Conservation (phyloP, 2,329 filamentous ascomycete species). For the Pseudocercospora pini-densiflorae region DNA sequence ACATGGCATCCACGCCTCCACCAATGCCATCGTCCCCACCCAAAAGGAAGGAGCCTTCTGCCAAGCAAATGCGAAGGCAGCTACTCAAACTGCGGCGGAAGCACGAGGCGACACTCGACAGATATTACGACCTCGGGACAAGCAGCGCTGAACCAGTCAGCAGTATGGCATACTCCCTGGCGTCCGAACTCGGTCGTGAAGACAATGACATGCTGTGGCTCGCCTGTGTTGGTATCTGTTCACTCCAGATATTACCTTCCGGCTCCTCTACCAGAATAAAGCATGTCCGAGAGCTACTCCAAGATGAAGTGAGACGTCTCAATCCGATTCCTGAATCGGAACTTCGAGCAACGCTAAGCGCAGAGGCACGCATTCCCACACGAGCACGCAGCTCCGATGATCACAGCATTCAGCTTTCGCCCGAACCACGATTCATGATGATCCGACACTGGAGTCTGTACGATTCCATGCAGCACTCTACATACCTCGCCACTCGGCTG, state of each 20-base stretch:
- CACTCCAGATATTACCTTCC: conserved; percentile 72
- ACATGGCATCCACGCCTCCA: conserved; percentile 35
- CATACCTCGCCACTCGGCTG: conserved; percentile 87
- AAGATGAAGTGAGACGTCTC: conserved; percentile 90
- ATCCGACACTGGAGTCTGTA: conserved; percentile 97
- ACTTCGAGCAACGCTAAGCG: conserved; percentile 60
- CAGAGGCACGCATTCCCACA: conserved; percentile 82
- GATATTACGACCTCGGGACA: conserved; percentile 84
- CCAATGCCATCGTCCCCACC: conserved; percentile 60
- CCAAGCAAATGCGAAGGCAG: conserved; percentile 71
- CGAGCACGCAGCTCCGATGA: conserved; percentile 88
- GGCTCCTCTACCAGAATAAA: conserved; percentile 73
- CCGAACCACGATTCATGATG: conserved; percentile 89
- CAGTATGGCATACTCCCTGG: conserved; percentile 91
- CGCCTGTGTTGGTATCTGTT: conserved; percentile 92
- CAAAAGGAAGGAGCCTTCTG: conserved; percentile 67
- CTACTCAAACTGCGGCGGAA: conserved; percentile 76
- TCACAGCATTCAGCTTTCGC: conserved; percentile 87
- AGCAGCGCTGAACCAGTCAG: conserved; percentile 96
- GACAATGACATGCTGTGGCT: conserved; percentile 97
- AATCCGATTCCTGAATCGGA: conserved; percentile 75
- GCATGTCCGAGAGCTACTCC: conserved; percentile 80
- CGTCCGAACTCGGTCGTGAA: conserved; percentile 91
- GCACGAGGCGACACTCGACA: conserved; percentile 74
- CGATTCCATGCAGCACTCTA: conserved; percentile 97